phyloP scores from a whole-genome alignment of 768 basidiomycete genomes.

The Auriculariales sp. region DNA sequence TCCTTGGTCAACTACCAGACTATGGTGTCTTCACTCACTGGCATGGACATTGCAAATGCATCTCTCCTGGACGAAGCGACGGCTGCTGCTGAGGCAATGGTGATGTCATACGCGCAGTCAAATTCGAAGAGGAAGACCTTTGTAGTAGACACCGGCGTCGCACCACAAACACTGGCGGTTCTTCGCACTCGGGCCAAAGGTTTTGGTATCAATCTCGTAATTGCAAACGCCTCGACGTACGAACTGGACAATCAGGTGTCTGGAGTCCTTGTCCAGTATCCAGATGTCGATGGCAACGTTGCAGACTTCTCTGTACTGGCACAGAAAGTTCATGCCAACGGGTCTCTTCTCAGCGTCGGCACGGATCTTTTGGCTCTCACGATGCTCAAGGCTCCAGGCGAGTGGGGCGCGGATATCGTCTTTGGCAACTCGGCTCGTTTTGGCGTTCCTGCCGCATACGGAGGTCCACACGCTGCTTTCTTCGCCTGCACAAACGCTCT shows the following conservation, averaged over 20 bases:
- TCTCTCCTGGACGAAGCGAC: slow-evolving; percentile 92
- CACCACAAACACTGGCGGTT: slow-evolving; percentile 83
- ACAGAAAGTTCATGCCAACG: slow-evolving; percentile 49
- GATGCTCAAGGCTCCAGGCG: slow-evolving; percentile 87
- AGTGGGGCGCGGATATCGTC: slow-evolving; percentile 97
- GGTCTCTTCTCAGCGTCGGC: slow-evolving; percentile 75
- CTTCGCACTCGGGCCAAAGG: slow-evolving; percentile 84
- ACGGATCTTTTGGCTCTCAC: slow-evolving; percentile 90
- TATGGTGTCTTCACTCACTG: slow-evolving; percentile 86
- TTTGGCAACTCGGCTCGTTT: slow-evolving; percentile 93
- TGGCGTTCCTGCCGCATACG: slow-evolving; percentile 94
- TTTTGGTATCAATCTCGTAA: slow-evolving; percentile 72
- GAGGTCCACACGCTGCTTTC: slow-evolving; percentile 95
- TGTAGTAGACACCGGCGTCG: slow-evolving; percentile 68
- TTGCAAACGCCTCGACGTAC: slow-evolving; percentile 50
- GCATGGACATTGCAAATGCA: slow-evolving; percentile 92
- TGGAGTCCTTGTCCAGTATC: slow-evolving; percentile 88
- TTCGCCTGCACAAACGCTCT: slow-evolving; percentile 85
- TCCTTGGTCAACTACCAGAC: slow-evolving; percentile 95
- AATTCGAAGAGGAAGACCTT: slow-evolving; percentile 68
- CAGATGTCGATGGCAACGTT: slow-evolving; percentile 75
- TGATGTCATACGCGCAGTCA: slow-evolving; percentile 68
- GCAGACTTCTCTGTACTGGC: slow-evolving; percentile 58
- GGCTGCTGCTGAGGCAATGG: slow-evolving; percentile 92
- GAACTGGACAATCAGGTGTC: slow-evolving; percentile 49